Evolutionary conservation across 2,329 filamentous ascomycete genomes (phyloP).

Genomic region (Aureobasidium mangrovei): DNA sequence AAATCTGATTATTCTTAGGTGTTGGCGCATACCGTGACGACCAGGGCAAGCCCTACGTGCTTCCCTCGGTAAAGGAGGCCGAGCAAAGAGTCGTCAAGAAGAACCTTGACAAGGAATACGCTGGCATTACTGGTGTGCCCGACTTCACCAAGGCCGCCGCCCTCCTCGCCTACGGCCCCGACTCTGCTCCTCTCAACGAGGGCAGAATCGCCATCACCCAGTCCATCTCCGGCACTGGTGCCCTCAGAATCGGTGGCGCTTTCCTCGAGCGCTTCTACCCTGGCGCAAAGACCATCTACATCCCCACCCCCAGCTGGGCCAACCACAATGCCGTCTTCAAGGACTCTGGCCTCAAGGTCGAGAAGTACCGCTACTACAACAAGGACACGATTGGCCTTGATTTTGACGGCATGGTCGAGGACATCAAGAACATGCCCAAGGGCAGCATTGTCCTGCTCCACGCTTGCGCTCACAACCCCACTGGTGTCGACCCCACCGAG

Average conservation of each 20-base stretch:
- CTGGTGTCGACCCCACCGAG: conserved; percentile 83
- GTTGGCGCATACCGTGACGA: conserved; percentile 98
- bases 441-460: conserved; percentile 89
- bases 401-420: conserved; percentile 85
- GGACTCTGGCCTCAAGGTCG: conserved; percentile 81
- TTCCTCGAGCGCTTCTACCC: conserved; percentile 92
- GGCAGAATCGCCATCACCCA: conserved; percentile 84
- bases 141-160: conserved; percentile 90
- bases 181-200: conserved; percentile 65
- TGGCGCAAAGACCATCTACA: conserved; percentile 88
- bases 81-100: conserved; percentile 76
- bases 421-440: conserved; percentile 81
- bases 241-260: conserved; percentile 85
- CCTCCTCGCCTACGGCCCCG: conserved; percentile 77
- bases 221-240: conserved; percentile 95
- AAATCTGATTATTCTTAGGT: conserved; percentile 42
- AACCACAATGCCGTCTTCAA: conserved; percentile 97
- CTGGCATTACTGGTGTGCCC: conserved; percentile 91
- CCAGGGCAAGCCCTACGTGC: conserved; percentile 94
- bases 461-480: conserved; percentile 96
- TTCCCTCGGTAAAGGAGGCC: conserved; percentile 82
- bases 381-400: conserved; percentile 97
- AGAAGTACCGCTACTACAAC: conserved; percentile 98
- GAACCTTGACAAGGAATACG: conserved; percentile 91
- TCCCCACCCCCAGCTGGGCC: conserved; percentile 92